phyloP scores from a whole-genome alignment of 495 filamentous ascomycete genomes.

The Chlorociboria aeruginascens region DNA sequence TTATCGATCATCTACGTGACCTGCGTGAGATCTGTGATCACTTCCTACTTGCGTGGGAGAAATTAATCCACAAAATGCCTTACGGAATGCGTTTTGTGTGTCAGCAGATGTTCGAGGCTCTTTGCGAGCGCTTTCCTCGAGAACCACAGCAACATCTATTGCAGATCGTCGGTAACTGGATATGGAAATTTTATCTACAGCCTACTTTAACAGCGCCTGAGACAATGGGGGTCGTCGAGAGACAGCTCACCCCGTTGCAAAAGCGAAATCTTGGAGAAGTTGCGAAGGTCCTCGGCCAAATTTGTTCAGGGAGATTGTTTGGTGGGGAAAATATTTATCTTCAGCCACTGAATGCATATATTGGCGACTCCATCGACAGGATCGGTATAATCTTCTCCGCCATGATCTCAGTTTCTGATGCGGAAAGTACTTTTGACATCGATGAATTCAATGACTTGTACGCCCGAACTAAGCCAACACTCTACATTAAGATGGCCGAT shows the following conservation, averaged over 20 bases:
- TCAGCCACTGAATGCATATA: conserved; percentile 82
- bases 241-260: conserved; percentile 75
- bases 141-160: conserved; percentile 70
- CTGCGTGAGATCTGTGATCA: conserved; percentile 88
- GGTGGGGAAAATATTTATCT: conserved; percentile 91
- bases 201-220: conserved; percentile 81
- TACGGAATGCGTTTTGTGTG: conserved; percentile 88
- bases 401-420: conserved; percentile 74
- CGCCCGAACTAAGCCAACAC: conserved; percentile 83
- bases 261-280: conserved; percentile 89
- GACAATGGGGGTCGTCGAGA: conserved; percentile 79
- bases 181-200: conserved; percentile 90
- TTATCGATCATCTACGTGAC: conserved; percentile 87
- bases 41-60: conserved; percentile 70
- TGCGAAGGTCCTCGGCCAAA: conserved; percentile 79
- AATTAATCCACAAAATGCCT: conserved; percentile 75
- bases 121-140: conserved; percentile 62
- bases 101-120: conserved; percentile 68
- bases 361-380: conserved; percentile 74
- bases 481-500: conserved; percentile 98
- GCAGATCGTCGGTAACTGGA: conserved; percentile 75
- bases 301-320: conserved; percentile 75
- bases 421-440: conserved; percentile 89
- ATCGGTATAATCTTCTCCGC: conserved; percentile 57
- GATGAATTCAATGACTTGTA: conserved; percentile 98